Evolutionary conservation across 2,329 filamentous ascomycete species (phyloP).

Genomic region (Pseudogymnoascus sp.): DNA sequence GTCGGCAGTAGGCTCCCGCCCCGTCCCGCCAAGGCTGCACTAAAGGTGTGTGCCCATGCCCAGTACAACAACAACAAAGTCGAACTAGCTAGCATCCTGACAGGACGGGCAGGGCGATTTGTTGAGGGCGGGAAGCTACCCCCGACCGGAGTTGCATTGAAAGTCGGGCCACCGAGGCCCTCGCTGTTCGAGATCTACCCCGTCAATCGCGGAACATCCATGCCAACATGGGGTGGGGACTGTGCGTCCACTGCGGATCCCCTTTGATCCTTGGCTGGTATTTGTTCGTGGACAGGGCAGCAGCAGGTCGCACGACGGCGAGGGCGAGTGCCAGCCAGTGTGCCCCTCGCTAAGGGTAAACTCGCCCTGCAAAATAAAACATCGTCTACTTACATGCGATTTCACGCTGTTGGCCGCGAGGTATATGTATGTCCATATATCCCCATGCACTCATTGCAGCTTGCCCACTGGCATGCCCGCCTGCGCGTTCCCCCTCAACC

Average conservation of each 20-base stretch:
- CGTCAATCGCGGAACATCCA: neutral
- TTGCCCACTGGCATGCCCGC: neutral
- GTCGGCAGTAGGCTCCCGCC: neutral
- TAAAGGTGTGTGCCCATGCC: neutral
- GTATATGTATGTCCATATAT: neutral
- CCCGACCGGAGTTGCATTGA: neutral
- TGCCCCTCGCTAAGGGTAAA: neutral
- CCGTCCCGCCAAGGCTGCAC: neutral
- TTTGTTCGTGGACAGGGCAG: neutral
- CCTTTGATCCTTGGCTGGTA: neutral
- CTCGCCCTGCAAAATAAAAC: neutral
- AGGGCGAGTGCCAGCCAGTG: too few species aligned
- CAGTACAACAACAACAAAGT: neutral
- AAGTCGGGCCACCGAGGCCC: neutral
- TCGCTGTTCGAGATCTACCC: neutral
- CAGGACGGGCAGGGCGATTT: neutral
- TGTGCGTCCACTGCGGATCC: neutral
- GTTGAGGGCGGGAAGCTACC: neutral
- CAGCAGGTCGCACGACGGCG: too few species aligned
- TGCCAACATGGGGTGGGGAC: neutral
- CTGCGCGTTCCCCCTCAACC: neutral
- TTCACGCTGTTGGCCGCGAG: neutral
- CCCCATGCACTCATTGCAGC: neutral
- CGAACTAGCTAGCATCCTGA: neutral
- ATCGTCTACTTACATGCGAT: neutral